phyloP scores from a whole-genome alignment of 73 alveolate genomes.

The Paramecium sexaurelia region DNA sequence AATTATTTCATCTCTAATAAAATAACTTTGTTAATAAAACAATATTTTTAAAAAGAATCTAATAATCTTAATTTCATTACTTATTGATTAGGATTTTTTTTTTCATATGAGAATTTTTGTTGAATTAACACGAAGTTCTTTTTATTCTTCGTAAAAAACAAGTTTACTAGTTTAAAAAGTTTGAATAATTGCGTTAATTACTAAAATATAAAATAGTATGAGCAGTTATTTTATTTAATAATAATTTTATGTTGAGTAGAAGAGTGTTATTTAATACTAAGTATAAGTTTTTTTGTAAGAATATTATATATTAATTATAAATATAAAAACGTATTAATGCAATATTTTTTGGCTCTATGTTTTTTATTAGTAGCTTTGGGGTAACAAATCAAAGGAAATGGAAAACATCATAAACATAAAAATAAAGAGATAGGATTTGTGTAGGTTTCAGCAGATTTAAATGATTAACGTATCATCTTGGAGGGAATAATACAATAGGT shows the following conservation, averaged over 20 bases:
- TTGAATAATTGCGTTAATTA: too few species aligned
- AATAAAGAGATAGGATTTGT: conserved; percentile 36
- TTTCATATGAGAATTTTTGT: too few species aligned
- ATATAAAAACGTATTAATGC: neutral
- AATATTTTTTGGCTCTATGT: neutral
- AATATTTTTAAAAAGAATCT: too few species aligned
- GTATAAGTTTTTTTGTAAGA: neutral
- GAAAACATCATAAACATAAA: conserved; percentile 9
- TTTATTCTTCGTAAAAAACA: too few species aligned
- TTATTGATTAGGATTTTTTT: too few species aligned
- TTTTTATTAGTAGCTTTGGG: neutral
- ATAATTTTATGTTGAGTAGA: neutral
- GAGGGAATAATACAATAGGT: conserved; percentile 50
- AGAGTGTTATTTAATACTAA: neutral
- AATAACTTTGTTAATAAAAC: too few species aligned
- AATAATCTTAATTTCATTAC: too few species aligned
- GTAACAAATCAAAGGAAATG: neutral
- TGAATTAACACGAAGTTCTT: too few species aligned
- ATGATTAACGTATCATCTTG: conserved; percentile 13
- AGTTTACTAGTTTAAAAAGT: too few species aligned
- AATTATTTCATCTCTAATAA: too few species aligned
- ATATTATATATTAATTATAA: neutral
- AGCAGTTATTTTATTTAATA: neutral
- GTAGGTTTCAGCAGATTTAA: conserved; percentile 43
- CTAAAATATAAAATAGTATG: too few species aligned